phyloP scores from a whole-genome alignment of 2,329 filamentous ascomycete species.

The Achaetomium macrosporum region DNA sequence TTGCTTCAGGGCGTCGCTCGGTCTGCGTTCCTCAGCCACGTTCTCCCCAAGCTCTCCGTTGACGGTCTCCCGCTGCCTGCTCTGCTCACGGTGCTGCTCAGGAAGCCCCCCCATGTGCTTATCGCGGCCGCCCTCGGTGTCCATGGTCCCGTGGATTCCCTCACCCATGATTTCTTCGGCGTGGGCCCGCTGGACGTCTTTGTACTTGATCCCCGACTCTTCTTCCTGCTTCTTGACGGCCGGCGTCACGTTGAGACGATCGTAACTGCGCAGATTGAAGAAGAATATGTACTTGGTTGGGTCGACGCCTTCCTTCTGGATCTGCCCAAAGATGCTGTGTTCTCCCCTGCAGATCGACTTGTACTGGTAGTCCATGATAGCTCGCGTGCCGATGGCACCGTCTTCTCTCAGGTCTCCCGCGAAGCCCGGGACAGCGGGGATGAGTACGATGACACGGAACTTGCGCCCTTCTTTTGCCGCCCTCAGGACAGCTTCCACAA shows the following conservation, averaged over 20 bases:
- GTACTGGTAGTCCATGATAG: conserved; percentile 88
- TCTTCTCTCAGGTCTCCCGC: conserved; percentile 72
- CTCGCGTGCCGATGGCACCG: conserved; percentile 67
- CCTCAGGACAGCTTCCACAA: conserved; percentile 81
- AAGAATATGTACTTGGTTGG: conserved; percentile 79
- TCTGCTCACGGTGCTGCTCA: conserved; percentile 33
- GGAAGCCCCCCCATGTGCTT: conserved; percentile 41
- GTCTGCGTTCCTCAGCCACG: conserved; percentile 32
- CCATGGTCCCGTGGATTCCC: conserved; percentile 57
- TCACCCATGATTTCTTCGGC: conserved; percentile 82
- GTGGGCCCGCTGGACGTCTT: conserved; percentile 79
- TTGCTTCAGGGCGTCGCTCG: conserved; percentile 28
- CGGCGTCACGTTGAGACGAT: conserved; percentile 79
- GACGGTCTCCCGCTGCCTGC: conserved; percentile 26
- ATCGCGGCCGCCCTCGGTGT: conserved; percentile 41
- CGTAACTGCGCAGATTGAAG: conserved; percentile 91
- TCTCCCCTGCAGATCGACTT: conserved; percentile 71
- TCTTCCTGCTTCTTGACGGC: conserved; percentile 69
- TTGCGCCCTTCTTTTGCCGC: conserved; percentile 79
- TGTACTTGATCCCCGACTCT: conserved; percentile 74
- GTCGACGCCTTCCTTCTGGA: conserved; percentile 66
- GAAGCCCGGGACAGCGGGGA: conserved; percentile 82
- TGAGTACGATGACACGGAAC: conserved; percentile 84
- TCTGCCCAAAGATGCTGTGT: conserved; percentile 77
- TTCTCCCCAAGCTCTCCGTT: conserved; percentile 30